Percentiles rank a stretch among this genome's conserved stretches.
Evolutionary conservation across 2,329 filamentous ascomycete genomes (phyloP).

Genomic region (Fusarium tjaetaba): DNA sequence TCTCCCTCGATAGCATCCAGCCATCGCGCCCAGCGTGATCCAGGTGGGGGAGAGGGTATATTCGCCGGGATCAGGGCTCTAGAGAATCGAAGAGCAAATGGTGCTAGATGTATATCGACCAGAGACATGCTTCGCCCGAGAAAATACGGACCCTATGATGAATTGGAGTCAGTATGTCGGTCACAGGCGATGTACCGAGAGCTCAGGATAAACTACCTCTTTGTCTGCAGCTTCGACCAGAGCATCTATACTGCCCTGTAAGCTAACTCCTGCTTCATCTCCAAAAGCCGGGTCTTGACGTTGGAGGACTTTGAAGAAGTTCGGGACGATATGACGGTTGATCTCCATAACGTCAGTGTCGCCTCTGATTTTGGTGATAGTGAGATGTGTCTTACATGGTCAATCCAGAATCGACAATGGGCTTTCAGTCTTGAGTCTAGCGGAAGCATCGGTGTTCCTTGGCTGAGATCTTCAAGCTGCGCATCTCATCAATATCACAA

Average conservation of each 20-base stretch:
- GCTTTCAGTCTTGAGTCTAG: conserved; percentile 73
- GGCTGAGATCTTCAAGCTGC: conserved; percentile 77
- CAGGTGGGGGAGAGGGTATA: conserved; percentile 71
- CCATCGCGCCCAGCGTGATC: conserved; percentile 75
- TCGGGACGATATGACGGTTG: conserved; percentile 78
- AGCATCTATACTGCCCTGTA: conserved; percentile 70
- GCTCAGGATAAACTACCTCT: conserved; percentile 42
- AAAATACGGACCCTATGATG: conserved; percentile 73
- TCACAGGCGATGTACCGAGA: neutral
- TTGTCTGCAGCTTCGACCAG: conserved; percentile 61
- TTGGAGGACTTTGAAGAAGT: conserved; percentile 79
- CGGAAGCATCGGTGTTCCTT: conserved; percentile 71
- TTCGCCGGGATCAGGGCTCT: conserved; percentile 72
- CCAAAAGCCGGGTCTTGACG: conserved; percentile 70
- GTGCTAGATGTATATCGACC: conserved; percentile 80
- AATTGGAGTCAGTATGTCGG: neutral
- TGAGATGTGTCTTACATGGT: conserved; percentile 66
- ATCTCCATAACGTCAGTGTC: conserved; percentile 58
- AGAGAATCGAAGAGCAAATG: conserved; percentile 76
- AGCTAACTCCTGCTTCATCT: conserved; percentile 64
- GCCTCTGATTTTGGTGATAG: neutral
- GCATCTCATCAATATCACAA: neutral
- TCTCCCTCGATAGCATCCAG: conserved; percentile 74
- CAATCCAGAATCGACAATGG: conserved; percentile 80
- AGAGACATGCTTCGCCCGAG: conserved; percentile 62